Evolutionary conservation across 345 rosid genomes (phyloP).

Genomic region (Gossypium raimondii): DNA sequence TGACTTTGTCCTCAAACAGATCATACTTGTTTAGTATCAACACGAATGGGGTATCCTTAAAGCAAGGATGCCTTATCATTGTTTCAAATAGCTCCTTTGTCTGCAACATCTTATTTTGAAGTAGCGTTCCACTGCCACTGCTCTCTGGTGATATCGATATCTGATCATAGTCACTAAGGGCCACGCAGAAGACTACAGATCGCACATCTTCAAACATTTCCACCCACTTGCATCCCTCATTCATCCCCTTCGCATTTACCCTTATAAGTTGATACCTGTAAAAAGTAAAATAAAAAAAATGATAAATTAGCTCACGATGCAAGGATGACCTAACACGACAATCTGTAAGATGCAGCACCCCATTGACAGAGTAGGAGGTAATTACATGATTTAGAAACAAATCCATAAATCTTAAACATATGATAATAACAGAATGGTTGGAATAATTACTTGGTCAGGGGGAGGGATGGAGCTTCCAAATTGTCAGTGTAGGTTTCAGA

Average conservation of each 20-base stretch:
- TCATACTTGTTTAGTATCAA: conserved; percentile 92
- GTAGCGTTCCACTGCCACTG: conserved; percentile 45
- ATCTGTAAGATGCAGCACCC: neutral
- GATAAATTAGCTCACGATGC: neutral
- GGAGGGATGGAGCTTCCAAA: conserved; percentile 54
- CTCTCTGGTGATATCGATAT: conserved; percentile 44
- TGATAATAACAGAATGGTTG: neutral
- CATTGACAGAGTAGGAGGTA: neutral
- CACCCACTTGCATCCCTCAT: conserved; percentile 97
- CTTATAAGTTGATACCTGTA: conserved; percentile 86
- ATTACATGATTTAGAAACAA: neutral
- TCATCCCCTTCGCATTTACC: conserved; percentile 89
- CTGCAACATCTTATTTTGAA: conserved; percentile 81
- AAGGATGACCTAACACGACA: neutral
- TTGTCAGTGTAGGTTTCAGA: conserved; percentile 74
- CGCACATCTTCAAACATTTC: conserved; percentile 98
- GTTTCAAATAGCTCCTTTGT: conserved; percentile 85
- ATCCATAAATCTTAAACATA: neutral
- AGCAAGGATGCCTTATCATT: conserved; percentile 79
- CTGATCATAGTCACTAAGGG: conserved; percentile 87
- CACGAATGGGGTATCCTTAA: conserved; percentile 74
- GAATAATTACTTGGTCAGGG: conserved; percentile 54
- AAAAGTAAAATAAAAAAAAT: neutral
- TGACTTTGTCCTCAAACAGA: conserved; percentile 79
- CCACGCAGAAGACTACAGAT: conserved; percentile 73